A percentile compares a stretch with the other conserved stretches of the same genome.
Evolutionary conservation across 805 yeast species (phyloP).

Genomic region (Suhomyces sp.): DNA sequence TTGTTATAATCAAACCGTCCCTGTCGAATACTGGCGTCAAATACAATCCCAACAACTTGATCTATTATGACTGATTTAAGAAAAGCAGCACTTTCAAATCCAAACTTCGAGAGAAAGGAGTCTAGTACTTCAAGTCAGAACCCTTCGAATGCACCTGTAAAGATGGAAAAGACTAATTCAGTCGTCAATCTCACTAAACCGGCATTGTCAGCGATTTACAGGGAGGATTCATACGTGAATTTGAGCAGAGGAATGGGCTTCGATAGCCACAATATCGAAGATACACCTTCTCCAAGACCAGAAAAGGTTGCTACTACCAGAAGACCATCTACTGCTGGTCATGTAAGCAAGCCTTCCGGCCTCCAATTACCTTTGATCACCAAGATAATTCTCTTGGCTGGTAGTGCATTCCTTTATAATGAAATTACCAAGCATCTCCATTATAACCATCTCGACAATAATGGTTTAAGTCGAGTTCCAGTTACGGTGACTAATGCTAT

Average conservation of each 20-base stretch:
- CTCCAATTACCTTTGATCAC: slow-evolving; percentile 8
- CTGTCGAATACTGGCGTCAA: neutral
- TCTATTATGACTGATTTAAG: slow-evolving; percentile 12
- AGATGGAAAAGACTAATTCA: slow-evolving; percentile 37
- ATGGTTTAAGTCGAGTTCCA: slow-evolving; percentile 17
- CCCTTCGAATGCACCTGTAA: slow-evolving; percentile 22
- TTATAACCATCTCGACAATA: slow-evolving; percentile 44
- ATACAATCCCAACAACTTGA: neutral
- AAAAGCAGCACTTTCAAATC: slow-evolving; percentile 17
- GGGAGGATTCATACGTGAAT: slow-evolving; percentile 40
- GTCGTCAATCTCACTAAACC: slow-evolving; percentile 50
- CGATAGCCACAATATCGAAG: slow-evolving; percentile 6
- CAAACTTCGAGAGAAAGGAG: slow-evolving; percentile 15
- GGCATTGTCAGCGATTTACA: slow-evolving; percentile 49
- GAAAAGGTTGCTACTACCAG: neutral
- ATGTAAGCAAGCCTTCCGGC: neutral
- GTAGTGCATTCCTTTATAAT: slow-evolving; percentile 53
- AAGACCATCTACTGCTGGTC: neutral
- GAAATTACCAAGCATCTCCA: slow-evolving; percentile 52
- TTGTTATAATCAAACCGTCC: neutral
- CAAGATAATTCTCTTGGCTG: slow-evolving; percentile 29
- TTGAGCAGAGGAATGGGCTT: slow-evolving; percentile 24
- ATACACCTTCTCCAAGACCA: neutral
- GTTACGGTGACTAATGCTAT: slow-evolving; percentile 12
- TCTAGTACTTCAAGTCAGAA: slow-evolving; percentile 6